Evolutionary conservation across 768 basidiomycete species (phyloP).

Genomic region (Podaxis carcinomalis): DNA sequence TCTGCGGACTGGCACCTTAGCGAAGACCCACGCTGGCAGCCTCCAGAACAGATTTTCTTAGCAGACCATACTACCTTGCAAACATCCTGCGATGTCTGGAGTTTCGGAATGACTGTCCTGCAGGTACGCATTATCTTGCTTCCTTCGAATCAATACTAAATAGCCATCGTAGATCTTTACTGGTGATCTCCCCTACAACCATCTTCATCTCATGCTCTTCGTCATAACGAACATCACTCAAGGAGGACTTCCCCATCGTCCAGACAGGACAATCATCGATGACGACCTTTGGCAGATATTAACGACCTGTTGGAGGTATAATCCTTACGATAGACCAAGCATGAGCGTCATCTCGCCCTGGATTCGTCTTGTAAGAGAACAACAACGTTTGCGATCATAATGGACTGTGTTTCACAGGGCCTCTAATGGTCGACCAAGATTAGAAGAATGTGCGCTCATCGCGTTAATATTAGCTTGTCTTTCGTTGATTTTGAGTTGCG

Average conservation of each 20-base stretch:
- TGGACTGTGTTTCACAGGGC: background rate
- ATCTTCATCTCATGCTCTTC: background rate
- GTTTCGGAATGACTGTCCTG: conserved; percentile 9
- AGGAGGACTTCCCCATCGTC: background rate
- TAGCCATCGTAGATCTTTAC: background rate
- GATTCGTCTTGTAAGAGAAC: conserved; percentile 4
- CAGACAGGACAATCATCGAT: background rate
- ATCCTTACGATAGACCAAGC: background rate
- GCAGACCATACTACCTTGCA: background rate
- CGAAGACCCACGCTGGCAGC: background rate
- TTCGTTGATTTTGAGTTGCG: too few relatives aligned
- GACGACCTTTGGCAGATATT: background rate
- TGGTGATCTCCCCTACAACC: background rate
- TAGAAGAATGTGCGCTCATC: too few relatives aligned
- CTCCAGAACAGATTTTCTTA: background rate
- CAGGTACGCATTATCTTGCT: background rate
- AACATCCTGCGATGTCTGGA: conserved; percentile 6
- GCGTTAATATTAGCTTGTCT: too few relatives aligned
- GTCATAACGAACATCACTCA: background rate
- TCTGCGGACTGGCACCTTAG: background rate
- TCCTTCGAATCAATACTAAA: background rate
- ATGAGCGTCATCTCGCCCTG: background rate
- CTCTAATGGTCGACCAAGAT: too few relatives aligned
- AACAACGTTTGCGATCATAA: background rate
- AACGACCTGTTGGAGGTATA: background rate